phyloP scores from a whole-genome alignment of 495 filamentous ascomycete species.

The Aspergillus bertholletiae region DNA sequence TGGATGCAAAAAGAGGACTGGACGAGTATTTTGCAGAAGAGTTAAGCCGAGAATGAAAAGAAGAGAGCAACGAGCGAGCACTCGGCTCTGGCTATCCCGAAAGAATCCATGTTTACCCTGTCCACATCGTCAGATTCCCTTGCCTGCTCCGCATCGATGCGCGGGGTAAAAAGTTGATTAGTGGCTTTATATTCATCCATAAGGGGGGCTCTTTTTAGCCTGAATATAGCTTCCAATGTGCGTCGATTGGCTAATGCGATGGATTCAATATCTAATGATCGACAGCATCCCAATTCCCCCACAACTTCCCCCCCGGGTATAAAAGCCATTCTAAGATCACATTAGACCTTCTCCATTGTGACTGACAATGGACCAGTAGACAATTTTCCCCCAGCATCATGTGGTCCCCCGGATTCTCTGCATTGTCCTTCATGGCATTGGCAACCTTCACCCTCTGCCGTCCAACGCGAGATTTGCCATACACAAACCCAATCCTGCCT shows the following conservation, averaged over 20 bases:
- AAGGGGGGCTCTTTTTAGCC: not conserved
- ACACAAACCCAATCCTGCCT: slow-evolving; percentile 16
- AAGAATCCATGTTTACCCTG: not conserved
- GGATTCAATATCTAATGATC: not conserved
- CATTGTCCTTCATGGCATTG: not conserved
- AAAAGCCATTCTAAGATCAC: not conserved
- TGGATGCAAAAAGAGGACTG: slow-evolving; percentile 18
- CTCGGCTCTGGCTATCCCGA: not conserved
- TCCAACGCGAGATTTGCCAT: not conserved
- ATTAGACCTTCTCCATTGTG: not conserved
- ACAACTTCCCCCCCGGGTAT: not conserved
- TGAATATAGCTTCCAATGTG: not conserved
- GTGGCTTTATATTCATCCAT: not conserved
- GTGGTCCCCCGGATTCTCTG: not conserved
- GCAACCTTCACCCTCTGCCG: not conserved
- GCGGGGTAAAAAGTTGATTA: not conserved
- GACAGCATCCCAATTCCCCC: not conserved
- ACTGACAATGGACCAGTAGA: not conserved
- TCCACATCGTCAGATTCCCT: not conserved
- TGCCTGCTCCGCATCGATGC: too few species aligned
- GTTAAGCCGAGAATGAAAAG: too few species aligned
- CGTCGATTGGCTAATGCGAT: not conserved
- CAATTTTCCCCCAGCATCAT: not conserved
- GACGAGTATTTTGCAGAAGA: slow-evolving; percentile 9
- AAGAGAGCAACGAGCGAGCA: not conserved